phyloP scores from a whole-genome alignment of 805 yeast species.

The Candida palmyrensis region DNA sequence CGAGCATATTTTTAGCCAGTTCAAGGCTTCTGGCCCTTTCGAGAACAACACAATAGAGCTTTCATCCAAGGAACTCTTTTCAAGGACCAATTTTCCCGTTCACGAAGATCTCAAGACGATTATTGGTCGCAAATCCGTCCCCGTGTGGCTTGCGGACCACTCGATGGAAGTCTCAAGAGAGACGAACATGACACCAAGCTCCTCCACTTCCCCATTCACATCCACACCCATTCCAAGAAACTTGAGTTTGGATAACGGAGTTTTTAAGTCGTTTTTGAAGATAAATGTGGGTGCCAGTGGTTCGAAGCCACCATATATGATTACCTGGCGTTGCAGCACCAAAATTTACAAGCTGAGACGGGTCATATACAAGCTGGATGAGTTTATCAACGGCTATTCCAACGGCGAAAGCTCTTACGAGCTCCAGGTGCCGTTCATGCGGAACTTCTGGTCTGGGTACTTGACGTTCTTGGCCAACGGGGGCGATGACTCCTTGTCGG shows the following conservation, averaged over 20 bases:
- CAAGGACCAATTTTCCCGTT: not conserved
- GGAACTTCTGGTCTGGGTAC: slow-evolving; percentile 35
- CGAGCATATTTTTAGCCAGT: not conserved
- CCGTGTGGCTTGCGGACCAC: slow-evolving; percentile 15
- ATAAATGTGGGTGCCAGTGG: slow-evolving; percentile 11
- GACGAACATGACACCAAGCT: slow-evolving; percentile 10
- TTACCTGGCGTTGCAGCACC: slow-evolving; percentile 25
- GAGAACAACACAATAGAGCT: slow-evolving; percentile 1
- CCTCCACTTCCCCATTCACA: slow-evolving; percentile 13
- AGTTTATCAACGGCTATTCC: slow-evolving; percentile 28
- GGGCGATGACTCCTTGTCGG: slow-evolving; percentile 10
- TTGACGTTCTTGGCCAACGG: slow-evolving; percentile 32
- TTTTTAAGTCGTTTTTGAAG: slow-evolving; percentile 20
- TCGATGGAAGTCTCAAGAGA: slow-evolving; percentile 1
- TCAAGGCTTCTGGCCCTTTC: too few relatives aligned
- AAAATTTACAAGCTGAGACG: slow-evolving; percentile 18
- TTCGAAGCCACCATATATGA: slow-evolving; percentile 8
- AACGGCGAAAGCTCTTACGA: slow-evolving; percentile 12
- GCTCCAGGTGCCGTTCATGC: slow-evolving; percentile 32
- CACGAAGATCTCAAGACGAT: slow-evolving; percentile 1
- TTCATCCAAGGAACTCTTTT: not conserved
- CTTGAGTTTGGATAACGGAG: slow-evolving; percentile 15
- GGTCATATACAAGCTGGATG: slow-evolving; percentile 19
- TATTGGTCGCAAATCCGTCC: slow-evolving; percentile 1
- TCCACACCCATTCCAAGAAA: slow-evolving; percentile 3